Conservation (phyloP, 2,329 filamentous ascomycete species). For the Neoarthrinium moseri region DNA sequence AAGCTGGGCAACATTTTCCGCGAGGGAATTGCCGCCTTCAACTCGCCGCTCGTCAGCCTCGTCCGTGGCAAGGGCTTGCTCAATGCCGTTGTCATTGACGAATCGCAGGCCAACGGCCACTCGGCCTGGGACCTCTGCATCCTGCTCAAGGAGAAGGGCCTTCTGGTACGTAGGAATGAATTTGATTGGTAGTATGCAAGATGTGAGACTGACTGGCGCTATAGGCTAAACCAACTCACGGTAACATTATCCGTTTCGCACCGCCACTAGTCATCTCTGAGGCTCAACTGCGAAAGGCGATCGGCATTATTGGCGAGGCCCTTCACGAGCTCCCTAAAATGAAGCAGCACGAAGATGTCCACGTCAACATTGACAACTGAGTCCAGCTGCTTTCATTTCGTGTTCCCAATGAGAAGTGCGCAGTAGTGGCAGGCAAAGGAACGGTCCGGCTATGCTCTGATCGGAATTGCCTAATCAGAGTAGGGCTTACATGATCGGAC, state of each 20-base stretch:
- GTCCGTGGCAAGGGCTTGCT: constrained; percentile 91
- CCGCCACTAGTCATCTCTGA: constrained; percentile 94
- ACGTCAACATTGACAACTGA: constrained; percentile 25
- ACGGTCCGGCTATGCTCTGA: too few species aligned
- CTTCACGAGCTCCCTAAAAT: constrained; percentile 75
- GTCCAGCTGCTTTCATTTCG: too few species aligned
- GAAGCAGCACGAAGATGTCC: constrained; percentile 39
- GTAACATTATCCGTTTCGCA: constrained; percentile 98
- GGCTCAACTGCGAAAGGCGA: constrained; percentile 73
- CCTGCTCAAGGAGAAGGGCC: constrained; percentile 90
- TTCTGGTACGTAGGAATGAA: constrained; percentile 66
- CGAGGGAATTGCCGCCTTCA: constrained; percentile 70
- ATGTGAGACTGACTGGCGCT: constrained; percentile 23
- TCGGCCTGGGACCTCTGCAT: constrained; percentile 96
- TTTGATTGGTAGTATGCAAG: constrained; percentile 13
- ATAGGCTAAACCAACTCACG: constrained; percentile 95
- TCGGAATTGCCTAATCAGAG: too few species aligned
- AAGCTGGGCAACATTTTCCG: constrained; percentile 80
- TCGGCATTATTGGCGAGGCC: constrained; percentile 78
- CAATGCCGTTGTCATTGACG: constrained; percentile 95
- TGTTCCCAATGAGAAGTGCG: too few species aligned
- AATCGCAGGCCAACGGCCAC: constrained; percentile 78
- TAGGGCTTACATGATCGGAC: too few species aligned
- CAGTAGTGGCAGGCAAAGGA: too few species aligned
- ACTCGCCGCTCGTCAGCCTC: constrained; percentile 75